Base-by-base conservation (phyloP, 1,284 basidiomycete genomes). In the Xanthoconium separans region DNA sequence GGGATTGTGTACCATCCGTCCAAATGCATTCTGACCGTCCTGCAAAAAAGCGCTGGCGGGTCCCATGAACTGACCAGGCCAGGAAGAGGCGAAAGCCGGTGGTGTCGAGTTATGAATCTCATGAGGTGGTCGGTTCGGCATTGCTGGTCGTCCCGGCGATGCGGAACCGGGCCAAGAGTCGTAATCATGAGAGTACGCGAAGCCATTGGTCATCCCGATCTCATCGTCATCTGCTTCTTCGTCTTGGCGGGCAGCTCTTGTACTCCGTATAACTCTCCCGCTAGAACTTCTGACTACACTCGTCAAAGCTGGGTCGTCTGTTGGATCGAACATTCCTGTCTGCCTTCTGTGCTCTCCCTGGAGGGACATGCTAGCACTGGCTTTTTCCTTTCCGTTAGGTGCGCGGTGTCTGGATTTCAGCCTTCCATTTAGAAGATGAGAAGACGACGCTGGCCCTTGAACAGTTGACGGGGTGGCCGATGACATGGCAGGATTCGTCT, bases 401-500 rank as follows among this genome's bases (percentile, higher is more conserved):
- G 58, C 53, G 33, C 72, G 69, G 45, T 56, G 62, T 59, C 74
- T 78, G 41, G 68, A 65, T 61, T 74, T 76, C 52, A 71, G 55
- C 65, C 76, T 79, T 41, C 75, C 64, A 43, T 66, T 69, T 15
- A 69, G 52, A 9, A 68, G 58, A 45, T 62, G 57, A 22, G 59
- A 34, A 36, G 60, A 52, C 11, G 46, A 43, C n/a, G 47, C 48
- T 22, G 59, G 58, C 33, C 60, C 60, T 44, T 65, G 65, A 29
- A 63, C 56, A 50, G 48, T 53, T 42, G 58, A 53, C 13, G 60
- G 64, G 47, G 44, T 60, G 13, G 75, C 61, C 11, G 75, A 64
- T 16, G 76, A 72, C 54, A 81, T 74, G 30, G 84, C 80, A 31
- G 85, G 83, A 60, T 85, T 81, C 53, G 81, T 81, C 44, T 84